Conservation (phyloP, 768 basidiomycete species). For the Termitomyces sp. region DNA sequence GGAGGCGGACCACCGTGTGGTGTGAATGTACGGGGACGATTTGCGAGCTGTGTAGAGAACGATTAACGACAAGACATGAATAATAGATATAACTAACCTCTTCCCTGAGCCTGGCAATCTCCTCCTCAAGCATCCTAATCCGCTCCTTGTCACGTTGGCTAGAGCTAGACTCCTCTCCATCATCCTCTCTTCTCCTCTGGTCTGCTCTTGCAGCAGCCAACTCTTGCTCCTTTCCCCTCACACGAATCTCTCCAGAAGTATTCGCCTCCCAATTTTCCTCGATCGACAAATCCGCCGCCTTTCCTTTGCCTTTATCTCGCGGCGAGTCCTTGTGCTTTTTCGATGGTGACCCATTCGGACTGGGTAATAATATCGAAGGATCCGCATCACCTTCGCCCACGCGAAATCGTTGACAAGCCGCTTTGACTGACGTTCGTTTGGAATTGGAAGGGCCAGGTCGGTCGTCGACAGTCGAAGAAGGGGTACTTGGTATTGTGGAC, state of each 20-base stretch:
- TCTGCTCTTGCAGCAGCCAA: conserved; percentile 52
- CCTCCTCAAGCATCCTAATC: conserved; percentile 63
- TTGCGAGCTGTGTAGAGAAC: neutral
- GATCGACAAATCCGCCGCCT: conserved; percentile 23
- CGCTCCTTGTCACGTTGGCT: conserved; percentile 52
- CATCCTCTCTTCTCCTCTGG: conserved; percentile 40
- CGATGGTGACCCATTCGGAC: conserved; percentile 33
- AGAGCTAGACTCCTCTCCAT: conserved; percentile 33
- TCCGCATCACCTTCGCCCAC: conserved; percentile 43
- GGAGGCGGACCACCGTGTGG: conserved; percentile 28
- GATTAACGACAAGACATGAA: neutral
- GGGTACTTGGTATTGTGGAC: conserved; percentile 13
- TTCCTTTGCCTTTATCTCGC: conserved; percentile 44
- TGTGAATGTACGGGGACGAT: conserved; percentile 3
- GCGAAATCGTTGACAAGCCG: conserved; percentile 47
- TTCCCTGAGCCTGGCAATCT: conserved; percentile 54
- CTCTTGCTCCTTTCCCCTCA: conserved; percentile 63
- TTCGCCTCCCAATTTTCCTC: conserved; percentile 24
- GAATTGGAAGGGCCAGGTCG: conserved; percentile 22
- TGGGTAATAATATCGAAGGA: conserved; percentile 51
- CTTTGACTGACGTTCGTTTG: conserved; percentile 38
- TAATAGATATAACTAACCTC: conserved; percentile 37
- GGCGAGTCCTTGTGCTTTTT: conserved; percentile 4
- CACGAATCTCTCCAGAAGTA: conserved; percentile 41
- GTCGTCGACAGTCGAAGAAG: neutral